Conservation (phyloP, 208 protist species). For the Herpetomonas samuelpessoai region DNA sequence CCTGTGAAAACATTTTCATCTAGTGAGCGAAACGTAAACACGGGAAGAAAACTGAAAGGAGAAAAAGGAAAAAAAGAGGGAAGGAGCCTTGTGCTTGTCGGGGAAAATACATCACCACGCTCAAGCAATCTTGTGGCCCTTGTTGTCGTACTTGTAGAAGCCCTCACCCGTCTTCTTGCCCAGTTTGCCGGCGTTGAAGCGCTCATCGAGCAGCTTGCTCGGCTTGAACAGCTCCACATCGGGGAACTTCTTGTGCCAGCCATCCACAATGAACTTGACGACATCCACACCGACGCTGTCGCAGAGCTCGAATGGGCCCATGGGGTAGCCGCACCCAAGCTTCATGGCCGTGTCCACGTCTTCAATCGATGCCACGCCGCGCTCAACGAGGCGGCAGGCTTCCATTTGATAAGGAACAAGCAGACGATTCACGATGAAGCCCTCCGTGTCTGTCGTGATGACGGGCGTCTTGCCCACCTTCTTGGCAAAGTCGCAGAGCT, state of each 20-base stretch:
- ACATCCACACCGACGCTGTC: slow-evolving; percentile 84
- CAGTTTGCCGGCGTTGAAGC: slow-evolving; percentile 70
- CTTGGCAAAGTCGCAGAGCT: slow-evolving; percentile 45
- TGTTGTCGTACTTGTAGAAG: slow-evolving; percentile 83
- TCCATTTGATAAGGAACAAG: slow-evolving; percentile 82
- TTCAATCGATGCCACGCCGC: slow-evolving; percentile 62
- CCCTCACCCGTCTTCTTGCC: slow-evolving; percentile 87
- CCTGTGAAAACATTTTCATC: too few species aligned
- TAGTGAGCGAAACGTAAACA: too few species aligned
- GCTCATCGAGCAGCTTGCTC: slow-evolving; percentile 44
- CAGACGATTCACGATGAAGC: slow-evolving; percentile 91
- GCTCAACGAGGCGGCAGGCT: slow-evolving; percentile 73
- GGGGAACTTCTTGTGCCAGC: slow-evolving; percentile 67
- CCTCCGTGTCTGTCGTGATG: slow-evolving; percentile 73
- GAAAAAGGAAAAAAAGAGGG: too few species aligned
- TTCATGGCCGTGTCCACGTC: slow-evolving; percentile 91
- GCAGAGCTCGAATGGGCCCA: slow-evolving; percentile 85
- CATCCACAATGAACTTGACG: slow-evolving; percentile 60
- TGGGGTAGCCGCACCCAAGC: slow-evolving; percentile 85
- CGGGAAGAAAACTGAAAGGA: too few species aligned
- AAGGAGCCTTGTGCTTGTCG: too few species aligned
- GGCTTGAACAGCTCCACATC: slow-evolving; percentile 66
- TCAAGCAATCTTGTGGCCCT: slow-evolving; percentile 11
- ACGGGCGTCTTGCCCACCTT: slow-evolving; percentile 68
- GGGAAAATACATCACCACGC: too few species aligned